Evolutionary conservation across 2,329 filamentous ascomycete genomes (phyloP), one percentile per base, ranked within the genome.

Genomic region (Incumbomyces lentus): DNA sequence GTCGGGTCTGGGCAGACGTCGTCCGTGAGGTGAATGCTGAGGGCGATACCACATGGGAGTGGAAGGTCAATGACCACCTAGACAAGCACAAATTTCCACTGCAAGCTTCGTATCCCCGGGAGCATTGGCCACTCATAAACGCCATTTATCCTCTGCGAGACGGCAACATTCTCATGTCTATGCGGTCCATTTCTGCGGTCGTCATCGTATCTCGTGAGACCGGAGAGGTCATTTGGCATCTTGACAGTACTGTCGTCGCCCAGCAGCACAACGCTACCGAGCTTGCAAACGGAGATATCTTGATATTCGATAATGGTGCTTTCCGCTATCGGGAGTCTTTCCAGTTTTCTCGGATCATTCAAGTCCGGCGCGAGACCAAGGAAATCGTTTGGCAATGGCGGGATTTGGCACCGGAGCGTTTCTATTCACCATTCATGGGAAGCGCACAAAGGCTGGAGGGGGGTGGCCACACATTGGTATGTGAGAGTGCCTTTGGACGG

Each of bases 401-500:
- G 11, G 33, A 35, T 12, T 5, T 4, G 6, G 4, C 13, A 6
- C 33, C 5, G 33, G 12, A 4, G 4, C 6, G 71, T 2, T 68
- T 70, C 52, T 71, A 70, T 55, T 69, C 65, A 1, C 68, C 68
- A 1, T 71, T 71, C 44, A 71, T 72, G 68, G 69, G 69, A 16
- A 64, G 64, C 40, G 68, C 68, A 6, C 68, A 71, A 52, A 55
- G 64, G 12, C 50, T 71, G 13, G 35, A 32, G 8, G 22, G 22
- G 22, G 67, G 65, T 42, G 67, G 67, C 7, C 71, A 71, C 50
- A 67, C 67, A 0, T 44, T 71, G 43, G 49, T 71, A 5, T 68
- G 63, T 17, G 68, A 72, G 54, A 65, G 62, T 33, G 67, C 62
- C 1, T 64, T 65, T 47, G 68, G 68, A 0, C 58, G 68, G n/a